phyloP scores from a whole-genome alignment of 2,329 filamentous ascomycete genomes.

The Fusarium pseudocircinatum region DNA sequence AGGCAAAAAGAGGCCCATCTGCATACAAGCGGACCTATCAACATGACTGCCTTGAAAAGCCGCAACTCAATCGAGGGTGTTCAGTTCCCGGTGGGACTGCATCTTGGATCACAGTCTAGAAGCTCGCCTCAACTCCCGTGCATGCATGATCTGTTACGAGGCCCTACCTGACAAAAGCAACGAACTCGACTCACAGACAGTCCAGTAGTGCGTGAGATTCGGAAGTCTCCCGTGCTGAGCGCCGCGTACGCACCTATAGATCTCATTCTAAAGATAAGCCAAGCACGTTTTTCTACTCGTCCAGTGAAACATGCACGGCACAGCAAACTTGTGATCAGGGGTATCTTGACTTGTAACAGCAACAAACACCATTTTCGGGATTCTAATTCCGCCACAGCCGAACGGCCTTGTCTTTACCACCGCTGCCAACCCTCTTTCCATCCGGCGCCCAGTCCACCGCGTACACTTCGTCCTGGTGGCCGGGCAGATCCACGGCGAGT shows the following conservation, averaged over 20 bases:
- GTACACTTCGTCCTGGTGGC: constrained; percentile 93
- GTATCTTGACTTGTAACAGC: constrained; percentile 38
- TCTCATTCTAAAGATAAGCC: constrained; percentile 25
- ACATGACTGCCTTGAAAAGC: neutral
- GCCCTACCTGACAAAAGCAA: neutral
- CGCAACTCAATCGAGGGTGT: constrained; percentile 16
- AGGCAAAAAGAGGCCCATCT: constrained; percentile 11
- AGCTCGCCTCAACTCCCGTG: constrained; percentile 20
- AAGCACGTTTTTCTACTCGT: constrained; percentile 12
- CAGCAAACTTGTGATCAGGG: constrained; percentile 25
- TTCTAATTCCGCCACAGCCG: constrained; percentile 71
- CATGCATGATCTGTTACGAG: constrained; percentile 35
- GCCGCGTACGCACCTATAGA: constrained; percentile 10
- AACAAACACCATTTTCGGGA: constrained; percentile 26
- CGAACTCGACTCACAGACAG: neutral
- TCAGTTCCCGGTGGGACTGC: constrained; percentile 12
- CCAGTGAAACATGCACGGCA: constrained; percentile 24
- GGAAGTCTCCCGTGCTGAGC: constrained; percentile 26
- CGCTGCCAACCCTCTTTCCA: constrained; percentile 87
- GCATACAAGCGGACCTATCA: constrained; percentile 41
- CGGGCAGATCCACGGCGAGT: constrained; percentile 81
- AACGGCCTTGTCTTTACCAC: constrained; percentile 88
- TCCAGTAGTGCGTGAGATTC: constrained; percentile 9
- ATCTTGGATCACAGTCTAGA: constrained; percentile 19
- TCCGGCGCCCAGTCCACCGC: constrained; percentile 96